Evolutionary conservation across 2,329 filamentous ascomycete species (phyloP).

Genomic region (Dothideomycetidae sp.): DNA sequence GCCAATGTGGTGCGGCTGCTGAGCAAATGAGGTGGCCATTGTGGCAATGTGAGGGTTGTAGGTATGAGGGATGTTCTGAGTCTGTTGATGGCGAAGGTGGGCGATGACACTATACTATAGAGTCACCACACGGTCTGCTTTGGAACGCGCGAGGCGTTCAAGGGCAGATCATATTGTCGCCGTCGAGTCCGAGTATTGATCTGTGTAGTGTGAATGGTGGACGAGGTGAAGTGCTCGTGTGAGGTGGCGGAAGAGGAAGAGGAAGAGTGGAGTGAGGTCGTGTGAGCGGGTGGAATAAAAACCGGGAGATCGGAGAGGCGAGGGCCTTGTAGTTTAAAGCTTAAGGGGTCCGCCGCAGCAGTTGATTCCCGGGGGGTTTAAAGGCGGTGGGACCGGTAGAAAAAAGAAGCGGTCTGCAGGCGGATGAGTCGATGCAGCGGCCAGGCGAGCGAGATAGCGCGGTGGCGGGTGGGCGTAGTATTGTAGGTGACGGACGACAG

Average conservation of each 20-base stretch:
- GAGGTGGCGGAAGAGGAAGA: conserved; percentile 1
- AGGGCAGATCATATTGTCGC: conserved; percentile 6
- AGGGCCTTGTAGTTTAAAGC: neutral
- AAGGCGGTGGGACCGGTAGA: neutral
- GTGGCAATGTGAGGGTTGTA: conserved; percentile 8
- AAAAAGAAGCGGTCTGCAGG: conserved; percentile 9
- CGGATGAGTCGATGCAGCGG: neutral
- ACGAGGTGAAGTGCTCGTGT: neutral
- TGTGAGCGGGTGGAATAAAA: neutral
- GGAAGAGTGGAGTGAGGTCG: neutral
- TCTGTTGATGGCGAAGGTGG: conserved; percentile 1
- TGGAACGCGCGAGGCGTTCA: conserved; percentile 6
- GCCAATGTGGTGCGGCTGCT: conserved; percentile 11
- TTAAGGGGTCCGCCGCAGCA: neutral
- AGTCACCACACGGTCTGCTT: conserved; percentile 1
- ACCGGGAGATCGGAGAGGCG: neutral
- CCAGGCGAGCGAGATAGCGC: too few species aligned
- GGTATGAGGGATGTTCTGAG: neutral
- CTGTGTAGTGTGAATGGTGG: neutral
- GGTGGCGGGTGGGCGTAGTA: too few species aligned
- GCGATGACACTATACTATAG: conserved; percentile 1
- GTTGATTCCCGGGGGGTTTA: neutral
- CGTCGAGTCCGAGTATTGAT: neutral
- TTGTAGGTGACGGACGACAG: too few species aligned
- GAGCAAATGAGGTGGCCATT: conserved; percentile 13